Evolutionary conservation across 1,284 basidiomycete species (phyloP), one percentile per base, ranked within the genome.

Genomic region (Sanguinoderma infundibulare): DNA sequence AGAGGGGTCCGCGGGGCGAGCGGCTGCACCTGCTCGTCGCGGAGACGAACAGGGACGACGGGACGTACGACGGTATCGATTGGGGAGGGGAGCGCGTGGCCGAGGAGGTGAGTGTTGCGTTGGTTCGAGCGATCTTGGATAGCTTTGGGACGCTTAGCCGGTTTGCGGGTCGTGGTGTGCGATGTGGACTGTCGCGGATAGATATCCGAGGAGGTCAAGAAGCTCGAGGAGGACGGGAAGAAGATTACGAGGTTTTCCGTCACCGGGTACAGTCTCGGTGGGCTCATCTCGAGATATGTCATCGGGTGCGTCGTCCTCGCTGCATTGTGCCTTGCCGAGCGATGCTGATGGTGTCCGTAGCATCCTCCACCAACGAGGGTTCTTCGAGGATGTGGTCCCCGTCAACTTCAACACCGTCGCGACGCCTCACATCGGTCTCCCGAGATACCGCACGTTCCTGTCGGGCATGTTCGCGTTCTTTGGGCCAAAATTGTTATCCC

Each of bases 351-450:
- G 17, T 30, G 28, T 6, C 0, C 34, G 20, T 10, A 81, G 85
- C 2, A 82, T 94, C 44, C 79, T 96, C 28, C 80, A 87, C 63
- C 85, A 90, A 42, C 82, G 84, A 52, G 77, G 80, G 10, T 91
- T 94, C 75, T 95, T 95, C 72, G 79, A 87, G 2, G 77, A 78
- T 2, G 80, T 92, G 46, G 76, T 79, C 34, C 90, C 92, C 0
- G 81, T 91, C 59, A 93, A 93, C 71, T 94, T 96, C 73, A 86
- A 86, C 55, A 94, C 94, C 0, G 79, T 96, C 57, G 92, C 94
- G 2, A 94, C 94, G 0, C 94, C 94, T 1, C 89, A 94, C 66
- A 79, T 95, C 22, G 94, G 93, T 46, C 81, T 85, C 8, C 82
- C 83, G 8, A 76, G 78, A 70, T 87, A 87, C 63, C 79, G 81